Evolutionary conservation across 352 stramenopile species (phyloP).

Genomic region (Synura sp.): DNA sequence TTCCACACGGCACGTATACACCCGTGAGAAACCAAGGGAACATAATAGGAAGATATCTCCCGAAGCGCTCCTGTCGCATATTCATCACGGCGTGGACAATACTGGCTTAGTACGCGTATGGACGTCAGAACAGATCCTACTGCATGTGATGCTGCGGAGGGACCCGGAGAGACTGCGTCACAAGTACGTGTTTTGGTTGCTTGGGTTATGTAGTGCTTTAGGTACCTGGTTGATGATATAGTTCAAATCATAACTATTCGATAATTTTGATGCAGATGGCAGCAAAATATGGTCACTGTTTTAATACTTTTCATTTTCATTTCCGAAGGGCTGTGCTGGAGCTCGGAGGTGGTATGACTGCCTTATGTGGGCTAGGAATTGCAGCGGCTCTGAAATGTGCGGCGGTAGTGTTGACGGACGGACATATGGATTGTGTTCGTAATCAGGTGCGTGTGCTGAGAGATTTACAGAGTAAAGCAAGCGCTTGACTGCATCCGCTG

Average conservation of each 20-base stretch:
- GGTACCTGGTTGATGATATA: neutral
- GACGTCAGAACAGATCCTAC: constrained; percentile 46
- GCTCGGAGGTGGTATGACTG: constrained; percentile 46
- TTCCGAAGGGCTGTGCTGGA: constrained; percentile 42
- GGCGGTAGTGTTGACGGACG: constrained; percentile 46
- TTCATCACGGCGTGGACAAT: constrained; percentile 48
- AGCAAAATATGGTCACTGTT: no score
- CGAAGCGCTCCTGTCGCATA: constrained; percentile 12
- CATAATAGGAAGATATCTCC: no score
- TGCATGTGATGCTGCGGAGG: constrained; percentile 14
- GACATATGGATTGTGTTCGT: constrained; percentile 41
- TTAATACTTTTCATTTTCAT: neutral
- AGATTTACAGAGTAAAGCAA: no score
- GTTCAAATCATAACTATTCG: neutral
- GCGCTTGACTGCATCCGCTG: no score
- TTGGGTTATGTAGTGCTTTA: neutral
- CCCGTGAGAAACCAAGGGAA: no score
- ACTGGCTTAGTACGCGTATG: constrained; percentile 49
- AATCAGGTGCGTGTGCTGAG: constrained; percentile 16
- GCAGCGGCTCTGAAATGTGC: neutral
- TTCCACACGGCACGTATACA: no score
- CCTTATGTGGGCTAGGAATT: constrained; percentile 45
- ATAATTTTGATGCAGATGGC: neutral
- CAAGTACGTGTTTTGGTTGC: neutral
- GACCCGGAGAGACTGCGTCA: neutral